Percentiles rank a stretch among this genome's conserved stretches.
Conservation (phyloP, 2,329 filamentous ascomycete genomes). For the Eutypella sp. region DNA sequence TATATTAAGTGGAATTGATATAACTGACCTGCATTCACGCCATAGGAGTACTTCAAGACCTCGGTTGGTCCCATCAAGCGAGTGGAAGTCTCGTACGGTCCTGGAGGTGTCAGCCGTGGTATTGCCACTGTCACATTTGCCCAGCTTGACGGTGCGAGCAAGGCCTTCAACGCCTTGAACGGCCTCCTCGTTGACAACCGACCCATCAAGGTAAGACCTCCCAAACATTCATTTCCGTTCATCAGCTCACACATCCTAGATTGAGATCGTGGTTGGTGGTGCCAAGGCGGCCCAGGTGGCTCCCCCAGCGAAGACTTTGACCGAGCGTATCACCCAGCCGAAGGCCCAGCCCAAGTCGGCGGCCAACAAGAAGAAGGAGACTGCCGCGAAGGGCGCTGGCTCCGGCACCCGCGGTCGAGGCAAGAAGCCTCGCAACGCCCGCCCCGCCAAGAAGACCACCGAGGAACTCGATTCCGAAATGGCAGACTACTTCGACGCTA, state of each 20-base stretch:
- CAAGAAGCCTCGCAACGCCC: constrained; percentile 55
- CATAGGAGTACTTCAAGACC: constrained; percentile 93
- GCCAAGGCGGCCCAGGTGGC: constrained; percentile 63
- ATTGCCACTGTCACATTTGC: constrained; percentile 85
- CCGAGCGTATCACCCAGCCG: constrained; percentile 73
- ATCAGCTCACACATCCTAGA: constrained; percentile 45
- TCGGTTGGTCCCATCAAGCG: constrained; percentile 87
- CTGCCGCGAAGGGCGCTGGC: constrained; percentile 37
- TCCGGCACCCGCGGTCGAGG: constrained; percentile 41
- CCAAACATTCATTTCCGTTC: neutral
- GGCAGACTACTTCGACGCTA: constrained; percentile 80
- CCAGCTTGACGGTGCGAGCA: constrained; percentile 74
- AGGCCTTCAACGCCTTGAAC: constrained; percentile 79
- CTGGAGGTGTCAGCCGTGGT: constrained; percentile 85
- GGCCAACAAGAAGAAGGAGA: constrained; percentile 62
- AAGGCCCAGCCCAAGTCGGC: constrained; percentile 80
- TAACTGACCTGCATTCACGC: constrained; percentile 63
- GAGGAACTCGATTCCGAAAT: constrained; percentile 97
- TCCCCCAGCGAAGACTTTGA: constrained; percentile 64
- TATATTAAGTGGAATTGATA: constrained; percentile 34
- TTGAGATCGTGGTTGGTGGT: constrained; percentile 85
- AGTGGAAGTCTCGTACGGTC: constrained; percentile 88
- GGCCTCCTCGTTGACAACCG: constrained; percentile 84
- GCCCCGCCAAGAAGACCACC: constrained; percentile 78
- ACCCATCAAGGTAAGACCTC: constrained; percentile 76